These are phyloP conservation scores for Oenanthe javanica DNA, from an alignment of 140 eudicot genomes.

Conservation along the genomic window DNA sequence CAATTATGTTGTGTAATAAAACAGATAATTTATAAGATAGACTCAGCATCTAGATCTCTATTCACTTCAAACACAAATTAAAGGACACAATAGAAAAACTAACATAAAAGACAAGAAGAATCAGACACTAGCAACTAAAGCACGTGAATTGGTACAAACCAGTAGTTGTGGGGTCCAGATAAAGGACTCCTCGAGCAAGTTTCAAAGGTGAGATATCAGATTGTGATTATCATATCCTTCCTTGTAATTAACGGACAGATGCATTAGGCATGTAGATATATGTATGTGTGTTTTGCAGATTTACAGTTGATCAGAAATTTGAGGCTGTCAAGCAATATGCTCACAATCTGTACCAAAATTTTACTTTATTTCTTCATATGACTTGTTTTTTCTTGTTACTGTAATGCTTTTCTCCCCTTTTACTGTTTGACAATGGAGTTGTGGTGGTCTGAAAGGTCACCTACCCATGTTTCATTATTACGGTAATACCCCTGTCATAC, in stretches of 20 bases:
- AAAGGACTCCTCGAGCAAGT: neutral
- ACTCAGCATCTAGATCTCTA: slow-evolving; percentile 2
- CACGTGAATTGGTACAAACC: neutral
- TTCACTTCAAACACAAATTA: neutral
- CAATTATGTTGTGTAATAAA: neutral
- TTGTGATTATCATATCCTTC: neutral
- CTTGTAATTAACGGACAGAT: too few relatives aligned
- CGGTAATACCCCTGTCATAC: neutral
- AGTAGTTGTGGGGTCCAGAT: neutral
- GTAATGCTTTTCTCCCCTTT: neutral
- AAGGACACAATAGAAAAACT: neutral
- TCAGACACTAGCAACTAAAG: neutral
- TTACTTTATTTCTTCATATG: neutral
- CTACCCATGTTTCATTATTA: neutral
- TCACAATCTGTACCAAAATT: neutral
- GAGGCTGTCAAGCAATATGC: neutral
- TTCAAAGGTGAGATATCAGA: neutral
- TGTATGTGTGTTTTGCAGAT: neutral
- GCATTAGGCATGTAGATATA: too few relatives aligned
- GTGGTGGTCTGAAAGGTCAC: neutral
- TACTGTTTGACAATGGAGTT: neutral
- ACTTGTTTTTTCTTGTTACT: neutral
- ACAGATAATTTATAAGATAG: neutral
- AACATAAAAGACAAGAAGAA: neutral
- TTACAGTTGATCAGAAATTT: neutral